phyloP scores from a whole-genome alignment of 768 basidiomycete species.

The Pleurotus eryngii region DNA sequence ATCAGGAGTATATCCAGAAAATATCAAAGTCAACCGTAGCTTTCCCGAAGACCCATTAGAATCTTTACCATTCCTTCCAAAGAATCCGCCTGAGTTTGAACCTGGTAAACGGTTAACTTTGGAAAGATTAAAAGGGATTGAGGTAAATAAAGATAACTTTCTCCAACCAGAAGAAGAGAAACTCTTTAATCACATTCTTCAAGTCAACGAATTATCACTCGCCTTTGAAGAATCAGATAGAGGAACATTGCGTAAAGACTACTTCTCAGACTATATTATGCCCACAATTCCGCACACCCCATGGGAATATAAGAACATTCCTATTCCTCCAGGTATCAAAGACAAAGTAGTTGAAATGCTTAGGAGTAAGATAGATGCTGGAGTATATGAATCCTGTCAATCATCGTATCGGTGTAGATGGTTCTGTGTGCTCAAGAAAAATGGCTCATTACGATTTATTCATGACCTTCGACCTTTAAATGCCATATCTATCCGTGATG shows the following conservation, averaged over 20 bases:
- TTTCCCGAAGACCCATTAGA: slow-evolving; percentile 25
- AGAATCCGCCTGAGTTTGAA: slow-evolving; percentile 18
- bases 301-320: slow-evolving; percentile 31
- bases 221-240: slow-evolving; percentile 19
- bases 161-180: slow-evolving; percentile 19
- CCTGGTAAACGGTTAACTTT: slow-evolving; percentile 7
- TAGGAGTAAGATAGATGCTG: slow-evolving; percentile 27
- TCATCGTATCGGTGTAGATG: slow-evolving; percentile 30
- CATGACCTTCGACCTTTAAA: slow-evolving; percentile 38
- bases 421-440: slow-evolving; percentile 37
- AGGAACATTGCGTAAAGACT: slow-evolving; percentile 10
- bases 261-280: slow-evolving; percentile 25
- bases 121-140: slow-evolving; percentile 1
- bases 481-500: slow-evolving; percentile 31
- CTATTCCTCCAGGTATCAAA: slow-evolving; percentile 16
- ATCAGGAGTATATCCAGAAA: slow-evolving; percentile 16
- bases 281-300: slow-evolving; percentile 30
- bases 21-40: neutral
- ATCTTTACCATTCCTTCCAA: slow-evolving; percentile 15
- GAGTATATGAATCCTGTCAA: slow-evolving; percentile 22
- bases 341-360: slow-evolving; percentile 26
- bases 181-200: slow-evolving; percentile 18
- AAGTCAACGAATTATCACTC: slow-evolving; percentile 18
- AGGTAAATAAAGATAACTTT: slow-evolving; percentile 17
- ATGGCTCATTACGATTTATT: slow-evolving; percentile 28